Percentiles rank a stretch among this genome's conserved stretches.
phyloP scores from a whole-genome alignment of 352 stramenopile genomes.

The Blastocystis sp. region DNA sequence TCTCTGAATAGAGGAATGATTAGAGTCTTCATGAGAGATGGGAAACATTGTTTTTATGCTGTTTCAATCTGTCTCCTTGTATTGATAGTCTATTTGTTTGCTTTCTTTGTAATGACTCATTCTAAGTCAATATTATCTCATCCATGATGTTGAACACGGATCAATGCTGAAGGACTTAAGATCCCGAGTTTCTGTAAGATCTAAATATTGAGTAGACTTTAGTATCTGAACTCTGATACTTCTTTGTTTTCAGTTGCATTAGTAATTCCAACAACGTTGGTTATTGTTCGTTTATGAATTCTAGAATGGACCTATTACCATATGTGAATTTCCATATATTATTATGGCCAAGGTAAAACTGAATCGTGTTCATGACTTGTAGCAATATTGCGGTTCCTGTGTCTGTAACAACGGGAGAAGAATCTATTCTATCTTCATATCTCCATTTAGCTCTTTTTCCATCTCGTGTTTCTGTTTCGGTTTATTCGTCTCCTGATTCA shows the following conservation, averaged over 20 bases:
- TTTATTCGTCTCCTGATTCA: background rate
- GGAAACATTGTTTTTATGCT: background rate
- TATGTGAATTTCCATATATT: constrained; percentile 26
- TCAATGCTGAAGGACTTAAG: background rate
- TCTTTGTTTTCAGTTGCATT: background rate
- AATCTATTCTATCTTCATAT: background rate
- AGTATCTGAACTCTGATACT: background rate
- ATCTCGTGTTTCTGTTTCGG: background rate
- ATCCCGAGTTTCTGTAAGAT: background rate
- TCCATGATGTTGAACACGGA: no score
- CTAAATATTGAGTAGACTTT: background rate
- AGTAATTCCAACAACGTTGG: background rate
- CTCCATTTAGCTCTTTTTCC: background rate
- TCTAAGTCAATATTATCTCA: no score
- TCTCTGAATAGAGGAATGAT: background rate
- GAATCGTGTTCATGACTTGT: background rate
- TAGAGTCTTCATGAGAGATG: background rate
- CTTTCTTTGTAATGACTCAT: no score
- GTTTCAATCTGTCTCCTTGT: background rate
- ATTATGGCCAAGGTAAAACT: background rate
- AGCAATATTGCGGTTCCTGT: background rate
- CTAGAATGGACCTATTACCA: background rate
- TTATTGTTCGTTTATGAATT: background rate
- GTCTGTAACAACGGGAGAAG: background rate
- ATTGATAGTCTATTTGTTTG: no score